Evolutionary conservation across 768 basidiomycete species (phyloP).

Genomic region (Amanita jacksonii): DNA sequence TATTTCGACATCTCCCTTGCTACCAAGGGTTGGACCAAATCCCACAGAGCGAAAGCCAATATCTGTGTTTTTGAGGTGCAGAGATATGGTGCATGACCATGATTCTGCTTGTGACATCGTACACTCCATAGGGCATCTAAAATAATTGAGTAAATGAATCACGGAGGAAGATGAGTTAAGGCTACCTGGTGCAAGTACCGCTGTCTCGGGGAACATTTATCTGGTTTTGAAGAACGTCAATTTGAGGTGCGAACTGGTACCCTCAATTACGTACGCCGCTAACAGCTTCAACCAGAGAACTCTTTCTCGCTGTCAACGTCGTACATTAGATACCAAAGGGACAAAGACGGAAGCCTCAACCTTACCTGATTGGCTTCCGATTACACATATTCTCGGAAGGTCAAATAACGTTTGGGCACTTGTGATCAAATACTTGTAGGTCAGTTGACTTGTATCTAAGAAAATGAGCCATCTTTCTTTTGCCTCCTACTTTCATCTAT

Average conservation of each 20-base stretch:
- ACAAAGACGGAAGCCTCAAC: constrained; percentile 30
- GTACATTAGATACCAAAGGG: constrained; percentile 15
- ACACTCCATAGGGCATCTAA: too few species aligned
- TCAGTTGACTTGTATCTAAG: too few species aligned
- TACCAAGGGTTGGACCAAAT: constrained; percentile 34
- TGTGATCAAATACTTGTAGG: not conserved
- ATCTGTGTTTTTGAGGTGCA: constrained; percentile 12
- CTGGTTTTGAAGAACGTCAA: constrained; percentile 26
- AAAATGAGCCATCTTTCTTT: too few species aligned
- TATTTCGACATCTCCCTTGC: constrained; percentile 37
- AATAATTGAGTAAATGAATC: too few species aligned
- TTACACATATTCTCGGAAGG: constrained; percentile 43
- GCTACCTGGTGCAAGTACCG: too few species aligned
- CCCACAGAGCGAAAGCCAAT: constrained; percentile 8
- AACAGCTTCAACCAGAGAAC: constrained; percentile 30
- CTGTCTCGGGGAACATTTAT: too few species aligned
- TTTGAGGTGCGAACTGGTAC: not conserved
- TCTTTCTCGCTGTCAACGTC: too few species aligned
- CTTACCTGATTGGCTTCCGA: constrained; percentile 47
- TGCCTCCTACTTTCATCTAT: too few species aligned
- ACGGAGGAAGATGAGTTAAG: too few species aligned
- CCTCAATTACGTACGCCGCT: constrained; percentile 46
- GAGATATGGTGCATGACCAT: too few species aligned
- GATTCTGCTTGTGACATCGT: too few species aligned
- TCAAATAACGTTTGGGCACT: constrained; percentile 32